A percentile compares a stretch with the other conserved stretches of the same genome.
Evolutionary conservation across 2,329 filamentous ascomycete genomes (phyloP).

Genomic region (Colletotrichum sp.): DNA sequence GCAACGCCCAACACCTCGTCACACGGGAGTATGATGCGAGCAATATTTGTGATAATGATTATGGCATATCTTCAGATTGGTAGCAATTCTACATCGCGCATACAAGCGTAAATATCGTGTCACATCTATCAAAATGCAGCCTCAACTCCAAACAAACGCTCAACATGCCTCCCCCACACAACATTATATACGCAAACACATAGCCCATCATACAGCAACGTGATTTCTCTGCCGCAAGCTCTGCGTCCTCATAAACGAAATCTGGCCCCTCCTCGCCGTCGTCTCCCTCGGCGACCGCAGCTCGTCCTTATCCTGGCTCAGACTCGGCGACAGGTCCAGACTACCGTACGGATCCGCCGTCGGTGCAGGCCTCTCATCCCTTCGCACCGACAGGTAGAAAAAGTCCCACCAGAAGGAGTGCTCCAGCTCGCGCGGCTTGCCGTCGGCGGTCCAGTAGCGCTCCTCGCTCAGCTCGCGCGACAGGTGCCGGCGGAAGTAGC

Average conservation of each 20-base stretch:
- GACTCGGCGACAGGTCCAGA: constrained; percentile 8
- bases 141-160: background rate
- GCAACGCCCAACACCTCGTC: background rate
- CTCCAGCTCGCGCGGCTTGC: constrained; percentile 45
- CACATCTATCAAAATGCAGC: background rate
- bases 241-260: constrained; percentile 13
- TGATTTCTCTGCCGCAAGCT: constrained; percentile 12
- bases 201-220: background rate
- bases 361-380: constrained; percentile 30
- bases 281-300: constrained; percentile 10
- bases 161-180: background rate
- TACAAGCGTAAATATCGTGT: background rate
- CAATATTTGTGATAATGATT: background rate
- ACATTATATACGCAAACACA: background rate
- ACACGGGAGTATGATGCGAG: background rate
- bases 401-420: constrained; percentile 49
- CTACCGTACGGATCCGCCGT: background rate
- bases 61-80: background rate
- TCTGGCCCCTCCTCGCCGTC: constrained; percentile 11
- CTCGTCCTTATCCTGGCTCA: constrained; percentile 14
- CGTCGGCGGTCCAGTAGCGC: constrained; percentile 51
- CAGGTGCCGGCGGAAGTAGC: constrained; percentile 49
- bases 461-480: constrained; percentile 53
- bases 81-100: background rate
- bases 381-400: constrained; percentile 42